Evolutionary conservation across 163 green algal genomes (phyloP).

Genomic region (Prototheca cutis): DNA sequence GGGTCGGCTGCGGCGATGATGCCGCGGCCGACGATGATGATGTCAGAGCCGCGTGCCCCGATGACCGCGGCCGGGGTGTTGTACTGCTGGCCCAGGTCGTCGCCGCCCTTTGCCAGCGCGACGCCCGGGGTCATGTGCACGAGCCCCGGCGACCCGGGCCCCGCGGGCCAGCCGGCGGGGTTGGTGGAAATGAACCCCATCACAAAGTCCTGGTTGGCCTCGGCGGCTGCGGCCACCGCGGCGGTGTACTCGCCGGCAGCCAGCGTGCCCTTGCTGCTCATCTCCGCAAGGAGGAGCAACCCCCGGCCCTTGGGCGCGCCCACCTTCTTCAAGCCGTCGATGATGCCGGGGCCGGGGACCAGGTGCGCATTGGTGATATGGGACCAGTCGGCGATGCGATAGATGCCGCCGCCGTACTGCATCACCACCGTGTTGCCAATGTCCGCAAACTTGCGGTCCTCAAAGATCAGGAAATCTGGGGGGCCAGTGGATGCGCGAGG

Average conservation of each 20-base stretch:
- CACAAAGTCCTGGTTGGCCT: slow-evolving; percentile 86
- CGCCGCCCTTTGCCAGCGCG: slow-evolving; percentile 77
- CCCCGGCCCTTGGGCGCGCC: slow-evolving; percentile 65
- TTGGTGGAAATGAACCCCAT: slow-evolving; percentile 96
- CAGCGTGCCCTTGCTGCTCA: slow-evolving; percentile 87
- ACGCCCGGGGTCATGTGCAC: slow-evolving; percentile 98
- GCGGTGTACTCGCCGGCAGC: slow-evolving; percentile 83
- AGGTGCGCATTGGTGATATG: slow-evolving; percentile 98
- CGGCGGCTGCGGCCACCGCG: slow-evolving; percentile 60
- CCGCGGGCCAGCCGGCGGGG: slow-evolving; percentile 65
- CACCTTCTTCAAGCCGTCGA: slow-evolving; percentile 91
- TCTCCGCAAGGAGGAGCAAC: slow-evolving; percentile 78
- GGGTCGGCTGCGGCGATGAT: slow-evolving; percentile 79
- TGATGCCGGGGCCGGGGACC: slow-evolving; percentile 91
- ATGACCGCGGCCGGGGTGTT: slow-evolving; percentile 87
- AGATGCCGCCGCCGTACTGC: slow-evolving; percentile 87
- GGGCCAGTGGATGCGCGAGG: neutral
- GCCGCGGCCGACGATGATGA: slow-evolving; percentile 94
- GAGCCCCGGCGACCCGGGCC: slow-evolving; percentile 54
- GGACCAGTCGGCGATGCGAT: slow-evolving; percentile 95
- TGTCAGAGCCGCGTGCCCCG: slow-evolving; percentile 70
- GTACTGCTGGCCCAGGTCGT: slow-evolving; percentile 92
- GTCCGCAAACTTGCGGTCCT: slow-evolving; percentile 99
- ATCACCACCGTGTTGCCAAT: slow-evolving; percentile 97
- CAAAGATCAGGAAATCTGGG: slow-evolving; percentile 97